Evolutionary conservation across 495 filamentous ascomycete genomes (phyloP).

Genomic region (Penicillium tannophilum): DNA sequence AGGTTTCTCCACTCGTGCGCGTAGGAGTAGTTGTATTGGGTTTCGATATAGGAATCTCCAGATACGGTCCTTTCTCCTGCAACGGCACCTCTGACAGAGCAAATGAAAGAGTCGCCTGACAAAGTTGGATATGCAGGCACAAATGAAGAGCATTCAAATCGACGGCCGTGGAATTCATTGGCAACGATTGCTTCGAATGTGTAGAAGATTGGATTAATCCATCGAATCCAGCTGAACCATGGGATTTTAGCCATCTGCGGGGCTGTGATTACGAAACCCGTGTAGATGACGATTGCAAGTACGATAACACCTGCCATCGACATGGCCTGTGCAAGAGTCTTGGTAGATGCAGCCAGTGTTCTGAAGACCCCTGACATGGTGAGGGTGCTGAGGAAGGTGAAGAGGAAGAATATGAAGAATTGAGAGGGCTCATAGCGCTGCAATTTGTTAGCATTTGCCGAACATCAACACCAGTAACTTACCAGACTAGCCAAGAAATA

Average conservation of each 20-base stretch:
- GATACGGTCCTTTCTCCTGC: constrained; percentile 54
- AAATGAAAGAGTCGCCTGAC: constrained; percentile 49
- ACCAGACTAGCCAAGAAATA: constrained; percentile 62
- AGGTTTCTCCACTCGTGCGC: constrained; percentile 67
- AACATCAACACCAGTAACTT: constrained; percentile 11
- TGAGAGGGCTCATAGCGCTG: constrained; percentile 48
- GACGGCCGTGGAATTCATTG: constrained; percentile 62
- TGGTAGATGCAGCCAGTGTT: constrained; percentile 48
- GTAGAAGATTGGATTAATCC: constrained; percentile 49
- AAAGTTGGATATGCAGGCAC: constrained; percentile 56
- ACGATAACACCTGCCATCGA: constrained; percentile 50
- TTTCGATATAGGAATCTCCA: constrained; percentile 56
- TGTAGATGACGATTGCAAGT: constrained; percentile 49
- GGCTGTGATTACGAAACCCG: constrained; percentile 49
- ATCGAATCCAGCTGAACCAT: constrained; percentile 55
- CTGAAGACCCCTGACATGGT: constrained; percentile 58
- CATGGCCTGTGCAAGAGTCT: constrained; percentile 53
- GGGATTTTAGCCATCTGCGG: constrained; percentile 46
- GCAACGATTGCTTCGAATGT: constrained; percentile 46
- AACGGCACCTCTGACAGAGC: constrained; percentile 54
- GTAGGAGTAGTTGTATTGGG: constrained; percentile 57
- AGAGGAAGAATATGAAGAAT: constrained; percentile 66
- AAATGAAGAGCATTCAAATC: constrained; percentile 49
- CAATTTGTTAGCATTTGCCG: constrained; percentile 20
- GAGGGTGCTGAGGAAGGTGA: constrained; percentile 55